Evolutionary conservation across 345 rosid species (phyloP).

Genomic region (Lenwebbia sp.): DNA sequence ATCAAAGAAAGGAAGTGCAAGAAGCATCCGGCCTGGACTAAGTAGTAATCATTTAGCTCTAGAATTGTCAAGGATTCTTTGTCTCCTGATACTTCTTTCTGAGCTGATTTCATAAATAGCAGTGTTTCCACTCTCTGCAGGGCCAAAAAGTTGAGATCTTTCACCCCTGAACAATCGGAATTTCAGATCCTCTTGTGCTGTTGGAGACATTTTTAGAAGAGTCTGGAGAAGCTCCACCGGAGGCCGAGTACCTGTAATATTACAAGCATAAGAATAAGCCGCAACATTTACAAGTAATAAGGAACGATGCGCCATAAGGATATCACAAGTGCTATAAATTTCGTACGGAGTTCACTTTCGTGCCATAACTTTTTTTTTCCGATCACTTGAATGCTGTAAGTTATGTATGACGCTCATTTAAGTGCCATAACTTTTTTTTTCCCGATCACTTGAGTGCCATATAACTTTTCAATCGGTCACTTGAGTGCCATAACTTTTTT

Average conservation of each 20-base stretch:
- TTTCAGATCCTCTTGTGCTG: conserved; percentile 82
- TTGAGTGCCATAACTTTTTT: too few species aligned
- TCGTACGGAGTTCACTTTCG: too few species aligned
- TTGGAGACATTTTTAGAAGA: conserved; percentile 74
- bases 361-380: too few species aligned
- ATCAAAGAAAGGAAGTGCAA: background rate
- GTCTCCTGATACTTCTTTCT: conserved; percentile 53
- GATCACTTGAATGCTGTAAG: too few species aligned
- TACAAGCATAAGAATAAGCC: background rate
- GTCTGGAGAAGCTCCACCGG: conserved; percentile 72
- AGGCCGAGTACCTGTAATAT: conserved; percentile 57
- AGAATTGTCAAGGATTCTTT: conserved; percentile 67
- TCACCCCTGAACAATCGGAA: conserved; percentile 71
- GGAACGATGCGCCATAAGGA: too few species aligned
- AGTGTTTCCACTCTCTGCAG: conserved; percentile 83
- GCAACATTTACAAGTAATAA: background rate
- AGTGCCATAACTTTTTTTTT: too few species aligned
- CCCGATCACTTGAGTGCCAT: too few species aligned
- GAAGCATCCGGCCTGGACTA: background rate
- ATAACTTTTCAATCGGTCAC: too few species aligned
- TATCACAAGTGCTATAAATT: too few species aligned
- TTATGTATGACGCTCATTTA: too few species aligned
- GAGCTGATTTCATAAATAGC: conserved; percentile 56
- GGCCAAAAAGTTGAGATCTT: conserved; percentile 55
- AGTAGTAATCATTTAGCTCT: conserved; percentile 35